These are phyloP conservation scores for Drechslerella dactyloides DNA, from an alignment of 2,329 filamentous ascomycete species.

Conservation along the genomic window DNA sequence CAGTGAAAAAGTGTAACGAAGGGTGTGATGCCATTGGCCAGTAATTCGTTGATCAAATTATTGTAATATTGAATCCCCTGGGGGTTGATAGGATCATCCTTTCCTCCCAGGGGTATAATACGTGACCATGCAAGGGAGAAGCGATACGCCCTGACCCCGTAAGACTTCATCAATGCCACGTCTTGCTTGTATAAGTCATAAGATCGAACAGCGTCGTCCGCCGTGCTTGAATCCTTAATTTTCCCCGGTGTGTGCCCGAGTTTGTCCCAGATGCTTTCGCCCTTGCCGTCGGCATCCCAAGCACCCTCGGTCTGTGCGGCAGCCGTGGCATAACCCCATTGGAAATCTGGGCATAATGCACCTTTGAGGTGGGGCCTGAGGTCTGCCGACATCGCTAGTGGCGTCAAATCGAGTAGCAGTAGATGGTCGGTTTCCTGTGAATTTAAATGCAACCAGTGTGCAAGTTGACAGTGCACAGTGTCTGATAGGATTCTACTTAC, in stretches of 20 bases:
- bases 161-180: constrained; percentile 67
- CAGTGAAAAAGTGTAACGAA: constrained; percentile 71
- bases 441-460: no score
- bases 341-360: constrained; percentile 58
- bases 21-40: constrained; percentile 66
- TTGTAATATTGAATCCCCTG: constrained; percentile 68
- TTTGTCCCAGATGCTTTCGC: constrained; percentile 59
- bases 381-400: constrained; percentile 24
- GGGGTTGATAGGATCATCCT: constrained; percentile 68
- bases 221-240: constrained; percentile 59
- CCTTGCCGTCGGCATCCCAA: constrained; percentile 60
- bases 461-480: no score
- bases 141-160: constrained; percentile 67
- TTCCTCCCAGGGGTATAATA: constrained; percentile 69
- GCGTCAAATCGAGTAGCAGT: background rate
- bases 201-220: constrained; percentile 58
- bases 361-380: constrained; percentile 52
- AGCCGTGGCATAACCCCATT: constrained; percentile 60
- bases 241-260: constrained; percentile 59
- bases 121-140: constrained; percentile 71
- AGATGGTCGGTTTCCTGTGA: background rate
- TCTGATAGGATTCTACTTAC: no score
- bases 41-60: constrained; percentile 67
- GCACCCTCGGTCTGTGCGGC: constrained; percentile 61
- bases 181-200: constrained; percentile 63